phyloP scores from a whole-genome alignment of 257 asterid genomes.

The Solanum appendiculatum region DNA sequence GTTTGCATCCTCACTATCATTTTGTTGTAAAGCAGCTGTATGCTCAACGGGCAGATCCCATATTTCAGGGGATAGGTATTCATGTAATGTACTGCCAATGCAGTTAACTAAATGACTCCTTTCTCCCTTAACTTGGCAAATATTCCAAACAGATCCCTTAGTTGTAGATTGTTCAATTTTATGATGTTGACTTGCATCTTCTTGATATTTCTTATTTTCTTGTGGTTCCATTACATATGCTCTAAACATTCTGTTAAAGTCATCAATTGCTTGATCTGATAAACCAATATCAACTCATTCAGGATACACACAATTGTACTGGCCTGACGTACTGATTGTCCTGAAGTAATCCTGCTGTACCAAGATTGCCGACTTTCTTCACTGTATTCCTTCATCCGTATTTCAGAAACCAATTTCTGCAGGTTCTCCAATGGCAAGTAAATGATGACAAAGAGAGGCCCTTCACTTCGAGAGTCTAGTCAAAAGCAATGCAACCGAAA shows the following conservation, averaged over 20 bases:
- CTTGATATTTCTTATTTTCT: constrained; percentile 11
- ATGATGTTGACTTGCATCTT: constrained; percentile 10
- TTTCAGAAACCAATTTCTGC: constrained; percentile 55
- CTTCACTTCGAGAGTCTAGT: constrained; percentile 54
- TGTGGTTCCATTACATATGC: constrained; percentile 9
- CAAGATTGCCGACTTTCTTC: constrained; percentile 83
- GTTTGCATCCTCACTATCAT: constrained; percentile 38
- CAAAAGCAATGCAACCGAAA: constrained; percentile 12
- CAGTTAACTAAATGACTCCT: constrained; percentile 54
- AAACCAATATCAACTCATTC: constrained; percentile 87
- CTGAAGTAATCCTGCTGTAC: constrained; percentile 67
- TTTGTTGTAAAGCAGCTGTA: constrained; percentile 35
- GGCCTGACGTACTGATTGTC: constrained; percentile 83
- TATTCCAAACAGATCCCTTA: constrained; percentile 28
- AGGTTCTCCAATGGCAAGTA: constrained; percentile 76
- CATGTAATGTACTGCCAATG: constrained; percentile 75
- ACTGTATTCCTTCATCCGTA: constrained; percentile 53
- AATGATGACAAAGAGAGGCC: constrained; percentile 50
- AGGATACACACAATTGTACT: constrained; percentile 75
- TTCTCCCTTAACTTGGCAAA: constrained; percentile 21
- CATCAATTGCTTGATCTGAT: constrained; percentile 50
- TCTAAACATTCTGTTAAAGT: constrained; percentile 34
- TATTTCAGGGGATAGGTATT: constrained; percentile 83
- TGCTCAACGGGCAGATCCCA: constrained; percentile 82
- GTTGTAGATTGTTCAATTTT: constrained; percentile 17